Conservation (phyloP, 192 early-diverging fungal genomes). For the Kappamyces sp. region DNA sequence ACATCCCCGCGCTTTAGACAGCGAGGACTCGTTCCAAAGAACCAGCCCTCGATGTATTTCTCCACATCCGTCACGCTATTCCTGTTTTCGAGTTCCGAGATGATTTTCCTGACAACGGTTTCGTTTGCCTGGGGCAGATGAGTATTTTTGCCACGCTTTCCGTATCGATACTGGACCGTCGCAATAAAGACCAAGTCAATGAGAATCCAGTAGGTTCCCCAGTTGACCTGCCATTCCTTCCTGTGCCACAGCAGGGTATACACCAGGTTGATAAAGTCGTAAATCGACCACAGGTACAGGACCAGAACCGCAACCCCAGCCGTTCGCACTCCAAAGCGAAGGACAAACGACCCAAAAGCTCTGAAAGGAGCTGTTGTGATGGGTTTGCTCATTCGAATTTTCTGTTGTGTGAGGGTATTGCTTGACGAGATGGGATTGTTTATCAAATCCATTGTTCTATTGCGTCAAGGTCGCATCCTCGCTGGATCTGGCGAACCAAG, state of each 20-base stretch:
- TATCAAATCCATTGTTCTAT: no score
- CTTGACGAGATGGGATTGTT: no score
- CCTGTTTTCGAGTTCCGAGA: conserved; percentile 7
- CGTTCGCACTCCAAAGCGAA: no score
- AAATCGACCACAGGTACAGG: neutral
- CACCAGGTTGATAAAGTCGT: neutral
- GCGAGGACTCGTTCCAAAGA: conserved; percentile 8
- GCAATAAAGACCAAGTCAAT: neutral
- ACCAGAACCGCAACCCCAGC: neutral
- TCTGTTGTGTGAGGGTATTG: no score
- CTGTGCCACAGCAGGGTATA: neutral
- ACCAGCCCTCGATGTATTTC: conserved; percentile 11
- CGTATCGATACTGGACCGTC: neutral
- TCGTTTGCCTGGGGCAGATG: conserved; percentile 9
- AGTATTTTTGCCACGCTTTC: conserved; percentile 4
- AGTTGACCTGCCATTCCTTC: neutral
- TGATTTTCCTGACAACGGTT: conserved; percentile 6
- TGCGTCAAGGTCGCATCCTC: no score
- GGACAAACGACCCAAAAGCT: no score
- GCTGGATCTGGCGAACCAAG: no score
- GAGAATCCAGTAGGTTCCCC: neutral
- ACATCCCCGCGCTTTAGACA: conserved; percentile 5
- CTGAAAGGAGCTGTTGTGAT: no score
- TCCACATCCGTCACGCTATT: conserved; percentile 2
- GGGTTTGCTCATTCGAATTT: no score